A percentile compares a stretch with the other conserved stretches of the same genome.
Evolutionary conservation across 345 rosid species (phyloP).

Genomic region (Sonneratia caseolaris): DNA sequence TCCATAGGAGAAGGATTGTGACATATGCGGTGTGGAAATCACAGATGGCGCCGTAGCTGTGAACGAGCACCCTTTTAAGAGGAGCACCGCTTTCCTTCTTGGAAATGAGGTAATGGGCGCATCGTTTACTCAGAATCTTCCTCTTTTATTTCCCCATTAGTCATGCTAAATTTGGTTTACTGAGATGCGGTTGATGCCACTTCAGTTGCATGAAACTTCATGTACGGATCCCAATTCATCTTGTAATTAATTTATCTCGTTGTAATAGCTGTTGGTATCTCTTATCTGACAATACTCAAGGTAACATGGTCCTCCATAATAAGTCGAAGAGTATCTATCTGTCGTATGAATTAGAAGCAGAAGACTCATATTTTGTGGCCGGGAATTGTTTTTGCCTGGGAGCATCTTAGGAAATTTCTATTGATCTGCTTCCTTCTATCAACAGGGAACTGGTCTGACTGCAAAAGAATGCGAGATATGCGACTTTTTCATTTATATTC

Average conservation of each 20-base stretch:
- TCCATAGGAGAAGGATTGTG: conserved; percentile 65
- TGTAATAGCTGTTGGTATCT: not conserved
- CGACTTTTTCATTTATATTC: conserved; percentile 83
- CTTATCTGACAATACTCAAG: not conserved
- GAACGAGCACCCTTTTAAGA: conserved; percentile 70
- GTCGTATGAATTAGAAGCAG: not conserved
- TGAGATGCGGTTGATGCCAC: not conserved
- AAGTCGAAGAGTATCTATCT: not conserved
- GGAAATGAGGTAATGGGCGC: conserved; percentile 66
- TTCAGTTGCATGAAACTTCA: not conserved
- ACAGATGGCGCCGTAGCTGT: conserved; percentile 62
- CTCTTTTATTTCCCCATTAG: not conserved
- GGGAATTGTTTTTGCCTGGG: not conserved
- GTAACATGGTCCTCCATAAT: not conserved
- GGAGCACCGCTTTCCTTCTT: conserved; percentile 81
- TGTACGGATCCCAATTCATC: not conserved
- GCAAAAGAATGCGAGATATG: conserved; percentile 86
- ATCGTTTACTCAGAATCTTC: not conserved
- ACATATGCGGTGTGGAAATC: conserved; percentile 94
- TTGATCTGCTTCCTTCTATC: not conserved
- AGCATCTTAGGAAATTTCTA: not conserved
- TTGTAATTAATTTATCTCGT: not conserved
- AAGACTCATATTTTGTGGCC: not conserved
- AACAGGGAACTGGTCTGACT: conserved; percentile 85
- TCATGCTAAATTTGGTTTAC: not conserved